Evolutionary conservation across 441 rosid species (phyloP).

Genomic region (Codiaeum variegatum): DNA sequence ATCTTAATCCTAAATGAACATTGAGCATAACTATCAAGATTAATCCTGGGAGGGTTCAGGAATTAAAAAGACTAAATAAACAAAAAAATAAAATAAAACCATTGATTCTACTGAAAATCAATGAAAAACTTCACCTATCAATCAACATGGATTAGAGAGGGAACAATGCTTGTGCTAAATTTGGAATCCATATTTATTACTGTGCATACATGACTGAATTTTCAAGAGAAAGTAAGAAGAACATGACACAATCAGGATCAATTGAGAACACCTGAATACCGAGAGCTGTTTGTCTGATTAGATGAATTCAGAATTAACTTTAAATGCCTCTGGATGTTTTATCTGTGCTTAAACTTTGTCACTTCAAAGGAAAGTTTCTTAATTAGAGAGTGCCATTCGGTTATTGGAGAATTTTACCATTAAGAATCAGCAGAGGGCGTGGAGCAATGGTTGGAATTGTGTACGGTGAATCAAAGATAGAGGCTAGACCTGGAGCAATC

Average conservation of each 20-base stretch:
- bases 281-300: not conserved
- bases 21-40: not conserved
- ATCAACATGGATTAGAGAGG: not conserved
- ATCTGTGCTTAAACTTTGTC: not conserved
- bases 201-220: not conserved
- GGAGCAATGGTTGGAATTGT: slow-evolving; percentile 69
- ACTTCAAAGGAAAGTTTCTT: not conserved
- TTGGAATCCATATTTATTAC: not conserved
- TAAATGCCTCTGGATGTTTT: not conserved
- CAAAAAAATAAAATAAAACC: not conserved
- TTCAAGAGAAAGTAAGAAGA: not conserved
- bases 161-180: not conserved
- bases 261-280: not conserved
- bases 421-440: slow-evolving; percentile 67
- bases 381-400: not conserved
- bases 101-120: not conserved
- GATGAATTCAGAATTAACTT: not conserved
- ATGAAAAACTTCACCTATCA: slow-evolving; percentile 5
- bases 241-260: not conserved
- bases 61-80: not conserved
- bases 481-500: slow-evolving; percentile 88
- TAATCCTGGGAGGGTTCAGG: not conserved
- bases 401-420: slow-evolving; percentile 40
- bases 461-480: slow-evolving; percentile 68
- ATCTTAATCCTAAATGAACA: not conserved